These are phyloP conservation scores for Dipteronia sinensis DNA, from an alignment of 345 rosid species.

Conservation along the genomic window DNA sequence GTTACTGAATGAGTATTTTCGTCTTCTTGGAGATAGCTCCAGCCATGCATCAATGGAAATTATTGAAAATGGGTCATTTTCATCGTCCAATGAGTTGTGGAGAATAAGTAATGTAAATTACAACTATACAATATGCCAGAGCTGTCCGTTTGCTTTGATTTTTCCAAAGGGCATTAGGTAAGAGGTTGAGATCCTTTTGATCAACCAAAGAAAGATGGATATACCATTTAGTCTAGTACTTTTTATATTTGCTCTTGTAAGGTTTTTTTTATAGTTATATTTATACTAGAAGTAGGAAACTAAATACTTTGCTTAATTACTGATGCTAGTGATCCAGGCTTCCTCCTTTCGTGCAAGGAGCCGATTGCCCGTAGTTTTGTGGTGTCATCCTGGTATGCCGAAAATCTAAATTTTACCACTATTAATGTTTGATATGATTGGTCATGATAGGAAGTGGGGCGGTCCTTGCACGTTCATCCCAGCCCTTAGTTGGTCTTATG, in stretches of 20 bases:
- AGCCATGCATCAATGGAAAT: slow-evolving; percentile 60
- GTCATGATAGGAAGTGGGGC: slow-evolving; percentile 73
- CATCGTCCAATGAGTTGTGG: slow-evolving; percentile 80
- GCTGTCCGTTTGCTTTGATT: slow-evolving; percentile 89
- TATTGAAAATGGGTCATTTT: slow-evolving; percentile 68
- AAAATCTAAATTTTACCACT: slow-evolving; percentile 15
- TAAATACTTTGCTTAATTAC: slow-evolving; percentile 25
- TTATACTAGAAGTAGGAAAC: slow-evolving; percentile 19
- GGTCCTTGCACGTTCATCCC: slow-evolving; percentile 98
- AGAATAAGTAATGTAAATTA: slow-evolving; percentile 77
- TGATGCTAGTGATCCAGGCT: slow-evolving; percentile 75
- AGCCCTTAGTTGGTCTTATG: slow-evolving; percentile 96
- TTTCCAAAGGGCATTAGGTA: slow-evolving; percentile 84
- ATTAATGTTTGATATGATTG: slow-evolving; percentile 25
- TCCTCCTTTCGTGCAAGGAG: slow-evolving; percentile 86
- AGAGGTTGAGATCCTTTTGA: slow-evolving; percentile 28
- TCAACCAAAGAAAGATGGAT: slow-evolving; percentile 11
- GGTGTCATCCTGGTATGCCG: slow-evolving; percentile 90
- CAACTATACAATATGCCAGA: slow-evolving; percentile 70
- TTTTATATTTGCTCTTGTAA: background rate
- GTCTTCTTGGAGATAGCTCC: slow-evolving; percentile 75
- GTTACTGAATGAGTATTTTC: slow-evolving; percentile 87
- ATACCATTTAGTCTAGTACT: background rate
- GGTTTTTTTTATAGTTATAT: background rate
- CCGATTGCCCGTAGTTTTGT: slow-evolving; percentile 86